These are phyloP conservation scores for Leccinum broughii DNA, from an alignment of 768 basidiomycete genomes.

Conservation along the genomic window DNA sequence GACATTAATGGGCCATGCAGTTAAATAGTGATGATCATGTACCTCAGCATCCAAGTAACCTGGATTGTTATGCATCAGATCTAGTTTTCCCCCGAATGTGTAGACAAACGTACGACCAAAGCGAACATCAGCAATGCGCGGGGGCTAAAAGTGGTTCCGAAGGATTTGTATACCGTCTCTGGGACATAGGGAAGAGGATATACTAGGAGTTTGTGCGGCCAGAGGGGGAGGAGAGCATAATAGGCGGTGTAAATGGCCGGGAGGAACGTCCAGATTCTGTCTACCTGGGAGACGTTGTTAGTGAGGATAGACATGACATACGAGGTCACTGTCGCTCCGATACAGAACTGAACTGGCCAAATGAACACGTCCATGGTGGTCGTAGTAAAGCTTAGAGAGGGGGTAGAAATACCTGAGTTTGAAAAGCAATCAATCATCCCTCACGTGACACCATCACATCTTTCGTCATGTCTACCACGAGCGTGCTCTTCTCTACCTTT, in stretches of 20 bases:
- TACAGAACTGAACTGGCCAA: constrained; percentile 68
- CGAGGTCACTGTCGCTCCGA: constrained; percentile 44
- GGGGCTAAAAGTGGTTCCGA: constrained; percentile 57
- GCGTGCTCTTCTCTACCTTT: constrained; percentile 59
- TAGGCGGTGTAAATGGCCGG: constrained; percentile 83
- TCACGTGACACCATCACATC: constrained; percentile 1
- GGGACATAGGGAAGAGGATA: constrained; percentile 57
- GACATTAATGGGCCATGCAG: constrained; percentile 26
- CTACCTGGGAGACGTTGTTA: constrained; percentile 83
- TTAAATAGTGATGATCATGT: not conserved
- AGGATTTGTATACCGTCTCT: constrained; percentile 35
- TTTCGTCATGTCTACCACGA: constrained; percentile 45
- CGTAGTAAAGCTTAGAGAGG: not conserved
- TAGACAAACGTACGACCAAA: constrained; percentile 49
- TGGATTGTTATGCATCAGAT: constrained; percentile 17
- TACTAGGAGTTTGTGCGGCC: constrained; percentile 38
- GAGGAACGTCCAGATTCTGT: constrained; percentile 77
- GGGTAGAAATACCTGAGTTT: no score
- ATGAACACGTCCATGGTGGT: constrained; percentile 33
- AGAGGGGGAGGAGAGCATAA: constrained; percentile 73
- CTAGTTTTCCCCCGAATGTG: not conserved
- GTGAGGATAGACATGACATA: constrained; percentile 68
- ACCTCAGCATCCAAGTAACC: constrained; percentile 65
- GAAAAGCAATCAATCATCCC: no score
- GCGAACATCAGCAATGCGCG: constrained; percentile 75